A percentile compares a stretch with the other conserved stretches of the same genome.
Conservation (phyloP, 495 filamentous ascomycete species). For the Penicillium simplicissimum region DNA sequence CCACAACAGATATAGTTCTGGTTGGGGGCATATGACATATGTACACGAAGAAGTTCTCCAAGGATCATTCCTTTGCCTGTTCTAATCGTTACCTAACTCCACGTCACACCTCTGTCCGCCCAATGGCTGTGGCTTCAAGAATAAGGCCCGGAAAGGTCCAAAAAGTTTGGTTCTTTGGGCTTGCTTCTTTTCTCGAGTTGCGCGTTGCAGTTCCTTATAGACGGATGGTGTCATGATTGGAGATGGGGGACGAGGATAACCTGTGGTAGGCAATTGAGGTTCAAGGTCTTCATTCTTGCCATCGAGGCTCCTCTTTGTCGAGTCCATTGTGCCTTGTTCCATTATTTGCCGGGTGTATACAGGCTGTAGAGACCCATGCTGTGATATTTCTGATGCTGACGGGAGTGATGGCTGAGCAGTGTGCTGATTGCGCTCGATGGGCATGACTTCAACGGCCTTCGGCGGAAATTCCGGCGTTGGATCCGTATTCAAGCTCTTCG, state of each 20-base stretch:
- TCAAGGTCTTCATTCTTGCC: background rate
- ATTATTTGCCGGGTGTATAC: background rate
- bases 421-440: background rate
- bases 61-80: background rate
- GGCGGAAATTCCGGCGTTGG: background rate
- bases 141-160: constrained; percentile 12
- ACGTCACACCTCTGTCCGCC: constrained; percentile 1
- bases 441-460: background rate
- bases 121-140: constrained; percentile 4
- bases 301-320: background rate
- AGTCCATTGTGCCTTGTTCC: background rate
- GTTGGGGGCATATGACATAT: background rate
- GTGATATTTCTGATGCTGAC: background rate
- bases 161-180: constrained; percentile 9
- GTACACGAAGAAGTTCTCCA: background rate
- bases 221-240: constrained; percentile 18
- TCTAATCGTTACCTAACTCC: background rate
- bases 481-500: background rate
- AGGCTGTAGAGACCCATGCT: background rate
- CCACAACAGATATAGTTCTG: background rate
- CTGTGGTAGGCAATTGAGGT: background rate
- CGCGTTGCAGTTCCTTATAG: constrained; percentile 21
- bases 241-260: constrained; percentile 14
- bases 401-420: background rate
- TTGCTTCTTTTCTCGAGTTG: constrained; percentile 10